Evolutionary conservation across 1,284 basidiomycete genomes (phyloP), one percentile per base, ranked within the genome.

Genomic region (Trametes pubescens): DNA sequence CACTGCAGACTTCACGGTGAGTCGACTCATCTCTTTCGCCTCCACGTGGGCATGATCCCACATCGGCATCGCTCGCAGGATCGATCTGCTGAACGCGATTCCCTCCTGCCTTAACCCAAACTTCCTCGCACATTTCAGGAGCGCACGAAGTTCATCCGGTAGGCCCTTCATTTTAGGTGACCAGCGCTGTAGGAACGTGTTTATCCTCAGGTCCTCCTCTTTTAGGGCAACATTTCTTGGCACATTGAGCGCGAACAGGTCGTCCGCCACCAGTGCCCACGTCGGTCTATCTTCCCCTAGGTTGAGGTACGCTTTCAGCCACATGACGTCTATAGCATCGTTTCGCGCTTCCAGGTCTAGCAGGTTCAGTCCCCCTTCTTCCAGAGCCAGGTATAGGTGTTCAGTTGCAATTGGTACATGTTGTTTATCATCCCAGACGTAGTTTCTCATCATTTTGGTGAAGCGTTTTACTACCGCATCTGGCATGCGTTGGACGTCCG

Each of bases 401-500:
- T 37, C 35, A 10, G 24, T 37, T 11, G 34, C 51, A 1, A 52
- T 21, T 11, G 51, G 51, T 13, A n/a, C 35, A 11, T 37, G 2
- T 11, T 35, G 18, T 13, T 38, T 52, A 16, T 37, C 35, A 4
- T 52, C 51, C 51, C 51, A 52, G 4, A 52, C 18, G 14, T 52
- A 52, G 8, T 37, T 13, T 1, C 51, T 6, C 1, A 37, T 13
- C 6, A 38, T 24, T 11, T 14, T 52, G 2, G n/a, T 22, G 13
- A 52, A 7, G 3, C 51, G 32, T 7, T 21, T 37, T n/a, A 3
- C 2, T 11, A 37, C 34, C 21, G 9, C 14, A 2, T 37, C 51
- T 10, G 71, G 75, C 71, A 75, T 74, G 0, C 69, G 63, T 47
- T 74, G 71, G 0, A 66, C 74, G 11, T 59, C 62, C 1, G 74